Percentiles rank a stretch among this genome's conserved stretches.
Conservation (phyloP, 2,329 filamentous ascomycete species). For the Aspergillus terreus region DNA sequence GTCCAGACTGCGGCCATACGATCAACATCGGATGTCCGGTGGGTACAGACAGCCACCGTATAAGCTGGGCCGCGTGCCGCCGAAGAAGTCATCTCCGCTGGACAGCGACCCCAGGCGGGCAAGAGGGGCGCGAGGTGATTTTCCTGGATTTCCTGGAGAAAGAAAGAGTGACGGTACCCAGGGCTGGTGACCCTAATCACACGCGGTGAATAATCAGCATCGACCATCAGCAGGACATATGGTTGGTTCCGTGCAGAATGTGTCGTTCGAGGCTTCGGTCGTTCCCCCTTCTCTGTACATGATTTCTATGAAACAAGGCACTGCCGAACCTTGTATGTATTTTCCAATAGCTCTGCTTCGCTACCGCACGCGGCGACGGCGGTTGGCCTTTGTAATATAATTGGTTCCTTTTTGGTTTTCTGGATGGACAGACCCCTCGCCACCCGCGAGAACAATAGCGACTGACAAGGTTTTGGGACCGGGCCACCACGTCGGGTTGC, state of each 20-base stretch:
- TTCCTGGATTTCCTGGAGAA: no score
- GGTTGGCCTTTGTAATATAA: background rate
- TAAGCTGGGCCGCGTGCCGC: conserved; percentile 12
- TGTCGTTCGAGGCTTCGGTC: background rate
- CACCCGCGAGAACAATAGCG: background rate
- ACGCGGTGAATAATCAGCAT: background rate
- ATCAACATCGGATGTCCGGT: background rate
- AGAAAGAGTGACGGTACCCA: no score
- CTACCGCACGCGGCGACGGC: background rate
- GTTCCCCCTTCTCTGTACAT: background rate
- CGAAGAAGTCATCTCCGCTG: conserved; percentile 19
- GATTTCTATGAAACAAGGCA: background rate
- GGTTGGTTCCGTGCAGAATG: background rate
- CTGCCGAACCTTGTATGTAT: background rate
- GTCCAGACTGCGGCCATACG: background rate
- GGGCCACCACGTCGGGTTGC: background rate
- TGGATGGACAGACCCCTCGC: background rate
- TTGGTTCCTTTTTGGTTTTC: background rate
- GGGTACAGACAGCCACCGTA: conserved; percentile 7
- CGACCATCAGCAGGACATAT: background rate
- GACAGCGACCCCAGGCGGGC: conserved; percentile 31
- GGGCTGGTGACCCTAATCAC: no score
- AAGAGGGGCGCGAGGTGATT: conserved; percentile 10
- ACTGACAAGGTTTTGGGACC: background rate
- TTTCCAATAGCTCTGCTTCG: background rate